Percentiles rank a stretch among this genome's conserved stretches.
Evolutionary conservation across 352 stramenopile genomes (phyloP).

Genomic region (Pythium apleroticum): DNA sequence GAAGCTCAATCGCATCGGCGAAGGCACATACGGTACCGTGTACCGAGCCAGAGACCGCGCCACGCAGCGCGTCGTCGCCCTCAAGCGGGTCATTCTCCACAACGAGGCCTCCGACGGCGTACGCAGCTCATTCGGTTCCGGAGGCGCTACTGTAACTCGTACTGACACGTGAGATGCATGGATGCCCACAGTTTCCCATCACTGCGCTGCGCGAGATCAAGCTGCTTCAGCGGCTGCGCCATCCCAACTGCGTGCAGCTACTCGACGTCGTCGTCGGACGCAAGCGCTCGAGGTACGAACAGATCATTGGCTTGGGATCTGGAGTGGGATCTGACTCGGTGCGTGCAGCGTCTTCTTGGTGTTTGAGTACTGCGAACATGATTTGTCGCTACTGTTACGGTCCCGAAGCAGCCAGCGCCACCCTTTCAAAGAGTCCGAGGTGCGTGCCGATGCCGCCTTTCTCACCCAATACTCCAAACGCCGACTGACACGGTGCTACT

Average conservation of each 20-base stretch:
- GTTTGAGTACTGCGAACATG: constrained; percentile 91
- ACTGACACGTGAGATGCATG: neutral
- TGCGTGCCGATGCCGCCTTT: constrained; percentile 27
- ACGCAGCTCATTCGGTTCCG: neutral
- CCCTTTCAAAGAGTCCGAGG: constrained; percentile 80
- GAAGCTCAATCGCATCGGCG: constrained; percentile 80
- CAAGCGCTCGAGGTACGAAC: constrained; percentile 53
- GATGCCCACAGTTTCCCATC: constrained; percentile 55
- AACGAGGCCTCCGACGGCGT: constrained; percentile 90
- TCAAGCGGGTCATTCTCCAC: constrained; percentile 92
- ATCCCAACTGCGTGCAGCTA: constrained; percentile 74
- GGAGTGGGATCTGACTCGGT: neutral
- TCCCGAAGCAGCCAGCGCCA: constrained; percentile 49
- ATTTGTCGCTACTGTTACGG: constrained; percentile 68
- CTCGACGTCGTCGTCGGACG: constrained; percentile 70
- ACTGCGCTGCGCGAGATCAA: constrained; percentile 80
- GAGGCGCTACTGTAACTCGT: no score
- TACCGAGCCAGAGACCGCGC: constrained; percentile 81
- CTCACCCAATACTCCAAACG: neutral
- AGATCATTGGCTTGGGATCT: neutral
- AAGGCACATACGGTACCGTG: constrained; percentile 88
- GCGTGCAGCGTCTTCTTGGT: constrained; percentile 79
- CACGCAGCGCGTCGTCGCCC: constrained; percentile 73
- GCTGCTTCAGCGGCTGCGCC: constrained; percentile 60
- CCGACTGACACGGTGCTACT: no score